phyloP scores from a whole-genome alignment of 371 early-diverging fungal genomes.

The Mycotypha africana region DNA sequence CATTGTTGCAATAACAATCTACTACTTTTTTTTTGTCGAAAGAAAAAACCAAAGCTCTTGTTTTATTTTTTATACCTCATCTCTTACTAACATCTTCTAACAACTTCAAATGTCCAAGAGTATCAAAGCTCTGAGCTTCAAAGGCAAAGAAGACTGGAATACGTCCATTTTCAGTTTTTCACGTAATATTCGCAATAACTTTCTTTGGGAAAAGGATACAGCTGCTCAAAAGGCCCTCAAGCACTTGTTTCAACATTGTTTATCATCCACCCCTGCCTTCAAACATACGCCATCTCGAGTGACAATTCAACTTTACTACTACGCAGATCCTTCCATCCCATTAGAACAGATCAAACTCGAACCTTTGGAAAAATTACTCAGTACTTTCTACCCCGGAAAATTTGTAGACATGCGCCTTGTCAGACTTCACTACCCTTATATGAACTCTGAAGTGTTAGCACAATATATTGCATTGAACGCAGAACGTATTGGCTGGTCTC shows the following conservation, averaged over 20 bases:
- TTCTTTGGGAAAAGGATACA: constrained; percentile 46
- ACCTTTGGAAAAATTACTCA: constrained; percentile 37
- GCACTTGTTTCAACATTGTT: constrained; percentile 42
- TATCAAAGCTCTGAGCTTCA: constrained; percentile 44
- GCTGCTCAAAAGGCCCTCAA: constrained; percentile 36
- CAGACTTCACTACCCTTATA: constrained; percentile 45
- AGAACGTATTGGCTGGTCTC: constrained; percentile 35
- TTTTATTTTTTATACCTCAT: constrained; percentile 1
- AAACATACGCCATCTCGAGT: constrained; percentile 42
- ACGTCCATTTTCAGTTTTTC: constrained; percentile 43
- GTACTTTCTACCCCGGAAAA: constrained; percentile 40
- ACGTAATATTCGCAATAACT: constrained; percentile 40
- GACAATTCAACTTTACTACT: constrained; percentile 47
- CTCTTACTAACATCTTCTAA: neutral
- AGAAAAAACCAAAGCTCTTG: too few relatives aligned
- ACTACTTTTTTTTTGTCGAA: too few relatives aligned
- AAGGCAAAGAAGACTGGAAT: constrained; percentile 48
- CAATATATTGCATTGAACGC: constrained; percentile 43
- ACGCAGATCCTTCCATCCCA: constrained; percentile 35
- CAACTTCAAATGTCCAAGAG: constrained; percentile 39
- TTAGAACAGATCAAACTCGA: constrained; percentile 29
- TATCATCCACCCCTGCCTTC: constrained; percentile 47
- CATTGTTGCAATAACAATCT: too few relatives aligned
- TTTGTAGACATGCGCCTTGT: constrained; percentile 35
- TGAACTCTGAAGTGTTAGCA: constrained; percentile 51